phyloP scores from a whole-genome alignment of 257 asterid species.

The Asclepias syriaca region DNA sequence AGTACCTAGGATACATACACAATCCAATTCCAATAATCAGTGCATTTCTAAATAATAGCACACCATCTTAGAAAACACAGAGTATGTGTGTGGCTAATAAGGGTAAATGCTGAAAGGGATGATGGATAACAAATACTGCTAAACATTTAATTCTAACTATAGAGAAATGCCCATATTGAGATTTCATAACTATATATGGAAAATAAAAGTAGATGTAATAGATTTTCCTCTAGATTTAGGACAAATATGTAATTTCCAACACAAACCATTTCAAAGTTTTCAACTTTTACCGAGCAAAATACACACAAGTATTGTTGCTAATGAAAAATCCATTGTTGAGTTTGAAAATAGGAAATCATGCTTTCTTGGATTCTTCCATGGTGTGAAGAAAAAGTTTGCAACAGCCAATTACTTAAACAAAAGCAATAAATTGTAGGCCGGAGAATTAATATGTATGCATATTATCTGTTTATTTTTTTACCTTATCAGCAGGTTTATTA shows the following conservation, averaged over 20 bases:
- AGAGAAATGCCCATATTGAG: not conserved
- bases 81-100: not conserved
- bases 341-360: not conserved
- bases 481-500: slow-evolving; percentile 71
- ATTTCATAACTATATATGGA: not conserved
- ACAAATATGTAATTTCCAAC: not conserved
- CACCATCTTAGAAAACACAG: not conserved
- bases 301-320: too few relatives aligned
- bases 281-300: not conserved
- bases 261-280: not conserved
- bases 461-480: slow-evolving; percentile 14
- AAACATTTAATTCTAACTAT: not conserved
- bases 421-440: not conserved
- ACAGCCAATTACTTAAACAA: not conserved
- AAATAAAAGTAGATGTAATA: not conserved
- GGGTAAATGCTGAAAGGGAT: not conserved
- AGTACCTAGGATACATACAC: slow-evolving; percentile 42
- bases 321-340: not conserved
- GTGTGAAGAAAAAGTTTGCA: not conserved
- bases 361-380: not conserved
- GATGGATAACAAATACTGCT: not conserved
- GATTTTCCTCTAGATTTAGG: not conserved
- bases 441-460: not conserved
- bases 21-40: not conserved
- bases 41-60: not conserved